Evolutionary conservation across 2,329 filamentous ascomycete species (phyloP).

Genomic region (Huntiella savannae): DNA sequence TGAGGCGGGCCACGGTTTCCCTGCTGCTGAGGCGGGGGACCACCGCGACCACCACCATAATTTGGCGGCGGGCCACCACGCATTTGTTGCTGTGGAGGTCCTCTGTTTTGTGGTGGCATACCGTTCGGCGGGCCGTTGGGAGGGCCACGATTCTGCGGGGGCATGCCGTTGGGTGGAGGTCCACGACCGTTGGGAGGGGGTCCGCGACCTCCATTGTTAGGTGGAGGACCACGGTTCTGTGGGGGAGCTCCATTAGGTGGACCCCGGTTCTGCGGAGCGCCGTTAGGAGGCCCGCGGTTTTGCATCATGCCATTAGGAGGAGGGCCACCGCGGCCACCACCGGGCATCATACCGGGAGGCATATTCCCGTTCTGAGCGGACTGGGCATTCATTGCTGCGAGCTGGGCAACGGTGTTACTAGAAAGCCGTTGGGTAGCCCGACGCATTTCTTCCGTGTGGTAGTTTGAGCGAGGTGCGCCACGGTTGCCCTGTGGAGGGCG

Average conservation of each 20-base stretch:
- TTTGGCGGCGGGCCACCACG: constrained; percentile 4
- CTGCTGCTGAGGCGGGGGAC: constrained; percentile 5
- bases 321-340: neutral
- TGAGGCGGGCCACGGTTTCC: neutral
- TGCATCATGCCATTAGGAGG: neutral
- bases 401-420: constrained; percentile 59
- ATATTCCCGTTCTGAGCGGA: neutral
- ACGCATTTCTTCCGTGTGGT: constrained; percentile 58
- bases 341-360: neutral
- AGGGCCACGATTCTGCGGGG: neutral
- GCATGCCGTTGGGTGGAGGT: constrained; percentile 2
- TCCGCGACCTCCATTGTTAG: neutral
- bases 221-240: neutral
- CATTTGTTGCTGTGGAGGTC: constrained; percentile 6
- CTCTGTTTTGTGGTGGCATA: constrained; percentile 8
- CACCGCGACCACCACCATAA: constrained; percentile 4
- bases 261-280: constrained; percentile 1
- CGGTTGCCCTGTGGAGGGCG: constrained; percentile 50
- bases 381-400: constrained; percentile 1
- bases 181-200: constrained; percentile 1
- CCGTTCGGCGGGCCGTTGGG: constrained; percentile 1
- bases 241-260: neutral
- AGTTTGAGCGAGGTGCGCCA: constrained; percentile 34
- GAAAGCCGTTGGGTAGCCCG: constrained; percentile 74
- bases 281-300: constrained; percentile 1